Evolutionary conservation across 192 early-diverging fungal genomes (phyloP).

Genomic region (Umbelopsis ramanniana): DNA sequence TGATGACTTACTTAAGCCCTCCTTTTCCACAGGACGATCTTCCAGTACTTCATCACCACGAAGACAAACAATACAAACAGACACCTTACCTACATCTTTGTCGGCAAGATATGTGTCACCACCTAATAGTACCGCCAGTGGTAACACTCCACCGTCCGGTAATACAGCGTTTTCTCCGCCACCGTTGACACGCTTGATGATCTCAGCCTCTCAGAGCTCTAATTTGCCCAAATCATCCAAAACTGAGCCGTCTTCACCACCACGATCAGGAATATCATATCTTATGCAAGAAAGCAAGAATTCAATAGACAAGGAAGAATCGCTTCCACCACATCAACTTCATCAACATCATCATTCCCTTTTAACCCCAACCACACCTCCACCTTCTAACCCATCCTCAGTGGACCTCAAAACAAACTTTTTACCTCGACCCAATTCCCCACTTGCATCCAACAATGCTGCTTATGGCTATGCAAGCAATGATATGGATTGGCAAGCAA

Average conservation of each 20-base stretch:
- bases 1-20: not conserved
- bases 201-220: constrained; percentile 9
- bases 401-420: constrained; percentile 12
- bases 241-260: not conserved
- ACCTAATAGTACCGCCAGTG: not conserved
- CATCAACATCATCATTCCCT: not conserved
- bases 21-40: constrained; percentile 1
- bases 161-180: constrained; percentile 21
- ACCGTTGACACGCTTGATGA: constrained; percentile 8
- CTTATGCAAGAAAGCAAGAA: constrained; percentile 8
- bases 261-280: constrained; percentile 6
- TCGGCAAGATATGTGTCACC: constrained; percentile 10
- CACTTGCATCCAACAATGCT: not conserved
- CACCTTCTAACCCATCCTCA: constrained; percentile 27
- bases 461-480: constrained; percentile 1
- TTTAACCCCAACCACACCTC: constrained; percentile 13
- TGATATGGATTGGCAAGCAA: constrained; percentile 27
- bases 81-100: constrained; percentile 32
- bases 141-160: not conserved
- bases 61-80: constrained; percentile 36
- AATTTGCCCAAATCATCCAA: constrained; percentile 1
- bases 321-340: not conserved
- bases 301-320: constrained; percentile 15
- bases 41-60: constrained; percentile 20
- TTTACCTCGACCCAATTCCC: constrained; percentile 15